These are phyloP conservation scores for Cydonia oblonga DNA, from an alignment of 331 rosid genomes.

Conservation along the genomic window DNA sequence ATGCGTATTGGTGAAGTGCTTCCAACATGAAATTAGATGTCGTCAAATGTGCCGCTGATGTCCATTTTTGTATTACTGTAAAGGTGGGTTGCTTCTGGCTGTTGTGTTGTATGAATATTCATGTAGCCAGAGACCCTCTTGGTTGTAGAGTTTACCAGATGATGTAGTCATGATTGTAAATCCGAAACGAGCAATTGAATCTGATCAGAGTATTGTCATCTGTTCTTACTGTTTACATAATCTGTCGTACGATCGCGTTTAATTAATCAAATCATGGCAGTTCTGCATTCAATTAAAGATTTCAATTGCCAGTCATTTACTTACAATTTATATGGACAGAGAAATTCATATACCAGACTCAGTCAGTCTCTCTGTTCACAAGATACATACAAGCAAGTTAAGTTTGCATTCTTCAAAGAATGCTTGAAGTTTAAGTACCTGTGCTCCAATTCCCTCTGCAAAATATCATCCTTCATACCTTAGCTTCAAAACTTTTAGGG, in stretches of 20 bases:
- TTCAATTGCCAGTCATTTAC: background rate
- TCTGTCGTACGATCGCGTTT: background rate
- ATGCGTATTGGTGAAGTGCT: conserved; percentile 11
- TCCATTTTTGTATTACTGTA: background rate
- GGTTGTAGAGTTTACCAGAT: conserved; percentile 1
- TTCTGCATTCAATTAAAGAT: background rate
- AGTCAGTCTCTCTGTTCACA: conserved; percentile 1
- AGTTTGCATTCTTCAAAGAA: conserved; percentile 12
- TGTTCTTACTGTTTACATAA: background rate
- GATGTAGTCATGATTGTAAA: conserved; percentile 11
- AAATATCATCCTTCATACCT: background rate
- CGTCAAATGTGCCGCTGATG: background rate
- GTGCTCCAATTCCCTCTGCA: background rate
- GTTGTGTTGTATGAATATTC: conserved; percentile 1
- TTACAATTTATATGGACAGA: background rate
- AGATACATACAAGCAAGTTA: background rate
- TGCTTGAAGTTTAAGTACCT: background rate
- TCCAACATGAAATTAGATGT: conserved; percentile 5
- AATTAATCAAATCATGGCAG: background rate
- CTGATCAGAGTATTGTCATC: background rate
- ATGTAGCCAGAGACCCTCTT: conserved; percentile 1
- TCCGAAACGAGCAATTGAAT: background rate
- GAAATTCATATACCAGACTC: background rate
- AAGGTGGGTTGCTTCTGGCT: conserved; percentile 12
- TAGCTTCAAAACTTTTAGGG: conserved; percentile 22